phyloP scores from a whole-genome alignment of 495 filamentous ascomycete species.

The Xylaria palmicola region DNA sequence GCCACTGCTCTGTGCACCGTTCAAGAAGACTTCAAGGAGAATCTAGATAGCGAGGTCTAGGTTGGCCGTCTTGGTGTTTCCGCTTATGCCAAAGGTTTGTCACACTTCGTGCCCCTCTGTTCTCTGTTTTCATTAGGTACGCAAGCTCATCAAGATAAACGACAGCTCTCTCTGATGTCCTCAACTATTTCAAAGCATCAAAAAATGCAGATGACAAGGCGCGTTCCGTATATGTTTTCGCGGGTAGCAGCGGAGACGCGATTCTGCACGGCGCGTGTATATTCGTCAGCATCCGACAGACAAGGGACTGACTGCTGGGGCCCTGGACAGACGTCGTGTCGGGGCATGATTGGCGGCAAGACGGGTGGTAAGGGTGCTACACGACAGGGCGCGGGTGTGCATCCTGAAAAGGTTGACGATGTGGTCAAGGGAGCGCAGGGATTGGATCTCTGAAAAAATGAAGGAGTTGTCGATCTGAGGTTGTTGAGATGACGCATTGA shows the following conservation, averaged over 20 bases:
- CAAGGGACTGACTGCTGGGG: not conserved
- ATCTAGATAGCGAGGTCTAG: not conserved
- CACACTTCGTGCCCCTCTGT: not conserved
- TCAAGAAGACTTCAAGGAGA: not conserved
- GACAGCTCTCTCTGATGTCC: conserved; percentile 3
- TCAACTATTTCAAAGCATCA: conserved; percentile 4
- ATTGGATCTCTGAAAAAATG: not conserved
- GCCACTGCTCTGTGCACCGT: not conserved
- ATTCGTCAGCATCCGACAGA: conserved; percentile 1
- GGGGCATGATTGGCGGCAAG: conserved; percentile 6
- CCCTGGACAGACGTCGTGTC: conserved; percentile 1
- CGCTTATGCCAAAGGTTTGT: not conserved
- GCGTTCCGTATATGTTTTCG: conserved; percentile 3
- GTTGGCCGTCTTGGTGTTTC: not conserved
- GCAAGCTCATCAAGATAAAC: not conserved
- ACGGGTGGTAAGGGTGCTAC: conserved; percentile 1
- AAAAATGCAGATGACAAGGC: conserved; percentile 2
- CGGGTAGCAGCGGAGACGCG: conserved; percentile 1
- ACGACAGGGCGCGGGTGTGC: not conserved
- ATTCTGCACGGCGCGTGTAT: conserved; percentile 4
- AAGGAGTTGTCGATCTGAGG: not conserved
- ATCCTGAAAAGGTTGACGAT: not conserved
- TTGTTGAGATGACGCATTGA: conserved; percentile 3
- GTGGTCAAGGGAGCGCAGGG: conserved; percentile 24
- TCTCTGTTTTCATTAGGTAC: not conserved